Evolutionary conservation across 768 basidiomycete genomes (phyloP), one percentile per base, ranked within the genome.

Genomic region (Wakefieldia striispora): DNA sequence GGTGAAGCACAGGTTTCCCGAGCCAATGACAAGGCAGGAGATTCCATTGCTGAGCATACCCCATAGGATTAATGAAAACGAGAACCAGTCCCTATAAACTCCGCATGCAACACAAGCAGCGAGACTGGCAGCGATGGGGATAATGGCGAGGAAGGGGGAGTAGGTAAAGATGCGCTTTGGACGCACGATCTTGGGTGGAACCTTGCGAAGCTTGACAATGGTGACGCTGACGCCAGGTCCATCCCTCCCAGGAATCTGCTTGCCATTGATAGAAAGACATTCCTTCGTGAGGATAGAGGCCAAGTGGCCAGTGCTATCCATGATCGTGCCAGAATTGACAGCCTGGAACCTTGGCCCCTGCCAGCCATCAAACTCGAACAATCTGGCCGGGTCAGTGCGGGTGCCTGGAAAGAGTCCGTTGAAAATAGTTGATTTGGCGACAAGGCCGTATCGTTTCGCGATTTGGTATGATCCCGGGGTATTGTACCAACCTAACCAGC

Each of bases 21-120:
- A 69, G 19, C 70, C 69, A n/a, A 70, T 66, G n/a, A 64, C 57
- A 19, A 63, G 49, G 34, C 67, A 70, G 37, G 69, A 54, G 14
- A 70, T 45, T 4, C 70, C 69, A 24, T 52, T 67, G n/a, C 62
- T 50, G 36, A 72, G 0, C 29, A 66, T 64, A 3, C 70, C 70
- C 37, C 69, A 49, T 8, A 72, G 58, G 47, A 71, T 71, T 62
- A 69, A 49, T 14, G 63, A 47, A 41, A 69, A 72, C 21, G 54
- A 57, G 34, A 48, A 68, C 70, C 70, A 72, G 27, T 72, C 71
- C 2, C 31, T 6, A n/a, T 61, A 63, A 24, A 68, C 33, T 10
- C 53, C 71, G 26, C 62, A 67, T 3, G 60, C 49, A 12, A 56
- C 43, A 49, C 67, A 66, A 1, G 64, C 54, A 12, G 55, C 67